Evolutionary conservation across 164 flowering plant species (phyloP), one percentile per base, ranked within the genome.

Genomic region (Houttuynia cordata): DNA sequence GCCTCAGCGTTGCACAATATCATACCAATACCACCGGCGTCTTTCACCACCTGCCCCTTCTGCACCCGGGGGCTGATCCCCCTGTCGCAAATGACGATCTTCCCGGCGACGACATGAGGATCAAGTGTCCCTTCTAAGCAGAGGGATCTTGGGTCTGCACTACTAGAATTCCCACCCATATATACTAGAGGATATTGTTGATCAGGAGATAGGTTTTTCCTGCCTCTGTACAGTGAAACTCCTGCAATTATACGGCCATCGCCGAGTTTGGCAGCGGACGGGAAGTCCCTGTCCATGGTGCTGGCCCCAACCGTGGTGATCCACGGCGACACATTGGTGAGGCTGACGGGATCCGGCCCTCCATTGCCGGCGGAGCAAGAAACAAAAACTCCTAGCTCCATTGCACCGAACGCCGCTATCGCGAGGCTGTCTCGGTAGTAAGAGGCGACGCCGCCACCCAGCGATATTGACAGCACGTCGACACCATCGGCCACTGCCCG

Each of bases 291-390:
- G 40, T 89, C 97, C 86, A 92, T 81, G 55, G 97, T 88, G 70
- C 94, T 81, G 7, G 97, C 97, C 22, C 97, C 97, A 24, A 91
- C 91, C 0, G 96, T 91, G 24, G 88, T 74, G 24, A 91, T 73
- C 96, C 96, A 88, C 12, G 97, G 97, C 0, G 97, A 79, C 0
- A 84, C 87, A 70, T 91, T 88, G 8, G 89, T 80, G 57, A 86
- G 77, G 58, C 83, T 83, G 15, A 67, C 67, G 0, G 91, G 87
- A 21, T 81, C 89, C 0, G 94, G 97, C 19, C 96, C 97, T 10
- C 80, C 83, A 57, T 91, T 88, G n/a, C 97, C 97, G 15, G 97
- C 96, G 0, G 97, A 86, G 68, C 94, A 83, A 0, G 94, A 83
- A 1, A 91, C 85, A 52, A 91, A 86, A 14, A 91, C 86, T 6